phyloP scores from a whole-genome alignment of 208 protist genomes.

The Trypanosoma rangeli region DNA sequence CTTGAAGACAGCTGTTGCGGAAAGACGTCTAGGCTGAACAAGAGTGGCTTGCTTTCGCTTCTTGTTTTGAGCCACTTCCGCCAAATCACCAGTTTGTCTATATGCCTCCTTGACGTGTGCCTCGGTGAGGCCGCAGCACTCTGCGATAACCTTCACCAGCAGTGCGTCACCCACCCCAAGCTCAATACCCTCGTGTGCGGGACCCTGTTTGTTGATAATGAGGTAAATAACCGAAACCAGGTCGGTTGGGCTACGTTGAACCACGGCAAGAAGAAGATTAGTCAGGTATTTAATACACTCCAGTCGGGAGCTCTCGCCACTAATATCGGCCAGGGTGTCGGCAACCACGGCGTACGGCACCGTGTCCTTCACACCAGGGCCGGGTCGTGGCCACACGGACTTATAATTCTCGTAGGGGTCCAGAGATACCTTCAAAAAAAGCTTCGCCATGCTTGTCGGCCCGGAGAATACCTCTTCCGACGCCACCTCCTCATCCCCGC shows the following conservation, averaged over 20 bases:
- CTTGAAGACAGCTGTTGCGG: conserved; percentile 89
- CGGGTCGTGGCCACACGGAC: conserved; percentile 47
- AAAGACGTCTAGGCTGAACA: conserved; percentile 90
- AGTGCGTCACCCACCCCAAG: conserved; percentile 97
- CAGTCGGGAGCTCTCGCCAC: conserved; percentile 79
- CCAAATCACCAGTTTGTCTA: conserved; percentile 94
- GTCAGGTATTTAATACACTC: conserved; percentile 87
- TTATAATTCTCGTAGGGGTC: conserved; percentile 37
- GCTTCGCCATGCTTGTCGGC: conserved; percentile 76
- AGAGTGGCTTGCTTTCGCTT: conserved; percentile 90
- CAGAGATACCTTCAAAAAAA: conserved; percentile 53
- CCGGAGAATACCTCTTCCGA: conserved; percentile 27
- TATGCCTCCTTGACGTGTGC: conserved; percentile 85
- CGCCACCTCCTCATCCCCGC: conserved; percentile 29
- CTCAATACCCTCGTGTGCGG: conserved; percentile 96
- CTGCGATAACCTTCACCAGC: conserved; percentile 94
- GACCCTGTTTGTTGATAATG: conserved; percentile 95
- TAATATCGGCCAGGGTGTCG: conserved; percentile 83
- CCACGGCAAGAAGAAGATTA: conserved; percentile 84
- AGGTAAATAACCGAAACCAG: conserved; percentile 93
- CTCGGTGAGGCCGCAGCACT: conserved; percentile 94
- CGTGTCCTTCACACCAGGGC: conserved; percentile 9
- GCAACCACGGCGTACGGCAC: conserved; percentile 80
- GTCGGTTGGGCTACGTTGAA: conserved; percentile 83
- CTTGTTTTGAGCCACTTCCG: conserved; percentile 91